These are phyloP conservation scores for Pharnaceum exiguum DNA, from an alignment of 148 eudicot species.

Conservation along the genomic window DNA sequence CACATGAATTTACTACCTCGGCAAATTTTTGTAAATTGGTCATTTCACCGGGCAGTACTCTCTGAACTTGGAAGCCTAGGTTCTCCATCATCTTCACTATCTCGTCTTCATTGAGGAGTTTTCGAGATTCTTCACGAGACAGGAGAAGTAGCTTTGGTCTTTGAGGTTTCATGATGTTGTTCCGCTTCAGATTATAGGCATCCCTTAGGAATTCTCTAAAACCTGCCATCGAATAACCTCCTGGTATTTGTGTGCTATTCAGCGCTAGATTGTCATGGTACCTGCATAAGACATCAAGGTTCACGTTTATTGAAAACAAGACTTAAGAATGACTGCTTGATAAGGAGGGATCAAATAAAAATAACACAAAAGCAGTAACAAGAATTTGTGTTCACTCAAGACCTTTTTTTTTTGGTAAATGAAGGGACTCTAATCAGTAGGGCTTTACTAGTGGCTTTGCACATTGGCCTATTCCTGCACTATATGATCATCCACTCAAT, in stretches of 20 bases:
- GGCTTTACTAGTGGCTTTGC: no score
- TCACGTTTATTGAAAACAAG: no score
- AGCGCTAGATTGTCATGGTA: conserved; percentile 34
- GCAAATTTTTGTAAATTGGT: conserved; percentile 30
- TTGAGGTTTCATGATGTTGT: neutral
- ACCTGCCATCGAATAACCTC: conserved; percentile 4
- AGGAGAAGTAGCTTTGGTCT: conserved; percentile 67
- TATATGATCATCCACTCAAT: no score
- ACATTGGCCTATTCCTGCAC: no score
- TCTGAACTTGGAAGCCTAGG: conserved; percentile 61
- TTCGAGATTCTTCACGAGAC: conserved; percentile 66
- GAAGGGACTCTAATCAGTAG: no score
- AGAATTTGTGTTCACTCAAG: no score
- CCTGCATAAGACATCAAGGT: conserved; percentile 7
- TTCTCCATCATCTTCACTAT: conserved; percentile 62
- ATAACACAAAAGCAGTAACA: no score
- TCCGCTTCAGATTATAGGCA: neutral
- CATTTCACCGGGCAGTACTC: conserved; percentile 20
- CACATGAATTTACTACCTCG: conserved; percentile 32
- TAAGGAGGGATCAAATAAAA: no score
- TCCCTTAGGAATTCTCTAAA: no score
- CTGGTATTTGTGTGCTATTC: conserved; percentile 30
- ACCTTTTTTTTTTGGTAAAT: no score
- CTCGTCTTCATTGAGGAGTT: conserved; percentile 54
- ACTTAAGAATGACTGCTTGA: no score